phyloP scores from a whole-genome alignment of 306 rosid species.

The Cucurbita moschata region DNA sequence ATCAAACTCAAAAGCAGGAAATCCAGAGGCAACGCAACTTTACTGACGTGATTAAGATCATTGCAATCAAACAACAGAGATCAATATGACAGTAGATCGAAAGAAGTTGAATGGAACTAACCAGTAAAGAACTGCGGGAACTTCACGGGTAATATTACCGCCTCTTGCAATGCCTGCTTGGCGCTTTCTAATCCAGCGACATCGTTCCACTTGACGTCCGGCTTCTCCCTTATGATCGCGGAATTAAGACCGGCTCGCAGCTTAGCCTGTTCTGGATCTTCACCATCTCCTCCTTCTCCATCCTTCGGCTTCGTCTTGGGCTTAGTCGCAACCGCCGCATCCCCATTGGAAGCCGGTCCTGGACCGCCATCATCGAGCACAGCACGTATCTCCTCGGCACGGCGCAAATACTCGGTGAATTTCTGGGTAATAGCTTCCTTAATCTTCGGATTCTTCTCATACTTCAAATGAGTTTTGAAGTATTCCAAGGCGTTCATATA shows the following conservation, averaged over 20 bases:
- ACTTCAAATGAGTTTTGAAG: constrained; percentile 85
- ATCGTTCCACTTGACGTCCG: constrained; percentile 89
- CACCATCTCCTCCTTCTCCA: constrained; percentile 75
- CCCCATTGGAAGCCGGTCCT: constrained; percentile 82
- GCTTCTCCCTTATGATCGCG: constrained; percentile 86
- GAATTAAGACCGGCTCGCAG: constrained; percentile 79
- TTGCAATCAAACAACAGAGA: neutral
- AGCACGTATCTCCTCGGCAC: constrained; percentile 94
- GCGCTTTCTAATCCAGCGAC: constrained; percentile 97
- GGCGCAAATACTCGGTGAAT: constrained; percentile 88
- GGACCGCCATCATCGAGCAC: constrained; percentile 85
- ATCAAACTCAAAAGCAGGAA: neutral
- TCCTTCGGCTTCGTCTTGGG: constrained; percentile 85
- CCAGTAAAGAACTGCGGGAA: constrained; percentile 97
- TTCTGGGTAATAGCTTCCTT: constrained; percentile 91
- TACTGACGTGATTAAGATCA: neutral
- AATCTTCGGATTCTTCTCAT: constrained; percentile 93
- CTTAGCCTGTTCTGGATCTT: constrained; percentile 80
- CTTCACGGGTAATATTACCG: constrained; percentile 85
- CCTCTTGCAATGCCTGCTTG: constrained; percentile 91
- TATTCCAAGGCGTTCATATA: constrained; percentile 97
- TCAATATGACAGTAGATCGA: neutral
- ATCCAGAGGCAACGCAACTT: neutral
- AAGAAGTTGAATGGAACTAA: constrained; percentile 17
- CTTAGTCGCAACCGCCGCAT: constrained; percentile 72